A percentile compares a stretch with the other conserved stretches of the same genome.
phyloP scores from a whole-genome alignment of 1,284 basidiomycete species.

The Athelia sp. region DNA sequence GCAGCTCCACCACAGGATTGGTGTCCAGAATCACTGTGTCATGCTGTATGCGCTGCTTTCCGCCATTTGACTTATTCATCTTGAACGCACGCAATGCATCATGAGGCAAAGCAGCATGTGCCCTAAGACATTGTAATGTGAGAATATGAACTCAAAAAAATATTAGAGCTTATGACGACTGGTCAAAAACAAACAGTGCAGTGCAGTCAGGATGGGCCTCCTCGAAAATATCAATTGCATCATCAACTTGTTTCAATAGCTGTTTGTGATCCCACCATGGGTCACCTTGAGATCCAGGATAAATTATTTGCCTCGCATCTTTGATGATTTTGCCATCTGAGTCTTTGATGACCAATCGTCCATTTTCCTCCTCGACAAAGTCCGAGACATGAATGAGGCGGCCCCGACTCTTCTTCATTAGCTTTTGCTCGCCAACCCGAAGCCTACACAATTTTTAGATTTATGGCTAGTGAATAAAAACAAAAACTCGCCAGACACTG shows the following conservation, averaged over 20 bases:
- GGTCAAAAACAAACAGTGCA: no score
- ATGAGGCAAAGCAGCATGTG: no score
- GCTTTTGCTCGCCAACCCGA: constrained; percentile 1
- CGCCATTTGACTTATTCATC: constrained; percentile 5
- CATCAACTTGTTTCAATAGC: background rate
- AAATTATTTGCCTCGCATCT: constrained; percentile 14
- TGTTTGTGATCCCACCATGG: constrained; percentile 15
- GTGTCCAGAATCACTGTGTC: constrained; percentile 25
- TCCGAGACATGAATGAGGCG: constrained; percentile 15
- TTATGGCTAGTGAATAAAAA: background rate
- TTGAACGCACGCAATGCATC: no score
- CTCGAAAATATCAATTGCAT: constrained; percentile 8
- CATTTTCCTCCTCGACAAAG: constrained; percentile 11
- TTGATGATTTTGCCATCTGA: constrained; percentile 9
- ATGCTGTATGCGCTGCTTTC: constrained; percentile 11
- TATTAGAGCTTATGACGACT: no score
- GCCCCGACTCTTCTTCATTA: constrained; percentile 11
- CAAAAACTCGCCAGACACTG: constrained; percentile 4
- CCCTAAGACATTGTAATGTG: no score
- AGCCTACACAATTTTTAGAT: constrained; percentile 2
- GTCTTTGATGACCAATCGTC: constrained; percentile 6
- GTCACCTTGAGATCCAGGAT: constrained; percentile 17
- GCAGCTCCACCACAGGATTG: constrained; percentile 17
- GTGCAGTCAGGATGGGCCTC: background rate
- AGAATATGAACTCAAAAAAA: no score